phyloP scores from a whole-genome alignment of 495 filamentous ascomycete genomes.

The Penicillium paradoxum region DNA sequence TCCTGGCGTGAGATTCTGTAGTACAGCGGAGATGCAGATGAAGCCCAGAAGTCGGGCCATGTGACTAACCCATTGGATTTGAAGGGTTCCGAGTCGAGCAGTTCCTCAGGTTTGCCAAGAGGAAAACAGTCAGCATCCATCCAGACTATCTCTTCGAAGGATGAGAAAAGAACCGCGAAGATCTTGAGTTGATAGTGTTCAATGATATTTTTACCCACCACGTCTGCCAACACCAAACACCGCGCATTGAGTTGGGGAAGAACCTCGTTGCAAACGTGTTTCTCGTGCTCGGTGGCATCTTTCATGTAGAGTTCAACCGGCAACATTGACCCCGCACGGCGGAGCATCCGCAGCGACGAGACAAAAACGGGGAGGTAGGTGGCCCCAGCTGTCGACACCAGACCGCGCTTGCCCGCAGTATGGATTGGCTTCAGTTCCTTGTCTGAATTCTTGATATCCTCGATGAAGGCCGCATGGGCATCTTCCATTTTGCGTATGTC shows the following conservation, averaged over 20 bases:
- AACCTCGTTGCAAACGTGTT: slow-evolving; percentile 46
- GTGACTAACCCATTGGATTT: slow-evolving; percentile 48
- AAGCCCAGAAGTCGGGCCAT: slow-evolving; percentile 61
- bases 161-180: slow-evolving; percentile 56
- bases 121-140: slow-evolving; percentile 59
- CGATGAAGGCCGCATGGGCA: slow-evolving; percentile 42
- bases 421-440: slow-evolving; percentile 39
- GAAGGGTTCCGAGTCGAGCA: slow-evolving; percentile 51
- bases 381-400: slow-evolving; percentile 50
- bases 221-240: slow-evolving; percentile 47
- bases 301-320: slow-evolving; percentile 58
- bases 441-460: slow-evolving; percentile 24
- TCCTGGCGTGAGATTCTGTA: slow-evolving; percentile 49
- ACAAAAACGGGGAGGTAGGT: slow-evolving; percentile 45
- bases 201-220: slow-evolving; percentile 37
- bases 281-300: slow-evolving; percentile 44
- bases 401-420: slow-evolving; percentile 43
- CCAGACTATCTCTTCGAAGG: slow-evolving; percentile 57
- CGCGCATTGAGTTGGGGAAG: slow-evolving; percentile 48
- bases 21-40: slow-evolving; percentile 48
- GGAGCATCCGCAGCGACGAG: slow-evolving; percentile 52
- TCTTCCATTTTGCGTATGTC: slow-evolving; percentile 32
- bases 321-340: slow-evolving; percentile 49
- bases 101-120: slow-evolving; percentile 44
- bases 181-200: slow-evolving; percentile 55